phyloP scores from a whole-genome alignment of 148 eudicot species.

The Suaeda aralocaspica region DNA sequence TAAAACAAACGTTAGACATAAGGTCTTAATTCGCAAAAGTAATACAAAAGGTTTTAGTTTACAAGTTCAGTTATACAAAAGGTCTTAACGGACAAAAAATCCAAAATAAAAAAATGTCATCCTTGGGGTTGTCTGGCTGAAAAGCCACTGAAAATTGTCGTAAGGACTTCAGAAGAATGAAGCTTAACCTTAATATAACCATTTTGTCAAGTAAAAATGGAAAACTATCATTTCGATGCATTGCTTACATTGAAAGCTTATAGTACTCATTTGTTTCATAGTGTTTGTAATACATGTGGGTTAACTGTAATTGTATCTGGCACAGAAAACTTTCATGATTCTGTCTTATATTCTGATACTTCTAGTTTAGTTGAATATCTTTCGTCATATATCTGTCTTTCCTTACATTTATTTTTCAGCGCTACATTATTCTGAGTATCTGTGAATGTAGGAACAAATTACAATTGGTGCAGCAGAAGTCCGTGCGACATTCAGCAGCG shows the following conservation, averaged over 20 bases:
- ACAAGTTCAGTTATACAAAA: too few species aligned
- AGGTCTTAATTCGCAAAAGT: too few species aligned
- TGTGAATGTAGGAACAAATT: conserved; percentile 67
- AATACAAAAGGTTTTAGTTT: too few species aligned
- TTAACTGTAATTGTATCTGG: too few species aligned
- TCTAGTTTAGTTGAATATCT: too few species aligned
- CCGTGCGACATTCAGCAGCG: conserved; percentile 87
- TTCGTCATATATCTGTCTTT: neutral
- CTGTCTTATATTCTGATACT: too few species aligned
- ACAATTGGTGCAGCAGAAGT: conserved; percentile 82
- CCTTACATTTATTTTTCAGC: neutral
- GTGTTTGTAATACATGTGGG: too few species aligned
- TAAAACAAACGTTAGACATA: too few species aligned
- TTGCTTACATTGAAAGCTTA: neutral
- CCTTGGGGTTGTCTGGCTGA: neutral
- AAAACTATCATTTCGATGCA: neutral
- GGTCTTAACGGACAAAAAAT: too few species aligned
- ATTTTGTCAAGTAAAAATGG: neutral
- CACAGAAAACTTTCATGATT: too few species aligned
- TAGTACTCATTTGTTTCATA: neutral
- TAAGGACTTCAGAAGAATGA: too few species aligned
- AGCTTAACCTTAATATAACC: neutral
- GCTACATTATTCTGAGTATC: neutral
- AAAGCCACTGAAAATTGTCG: neutral
- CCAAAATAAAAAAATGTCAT: too few species aligned